Base-by-base conservation (phyloP, 192 early-diverging fungal genomes). In the Mortierella claussenii region DNA sequence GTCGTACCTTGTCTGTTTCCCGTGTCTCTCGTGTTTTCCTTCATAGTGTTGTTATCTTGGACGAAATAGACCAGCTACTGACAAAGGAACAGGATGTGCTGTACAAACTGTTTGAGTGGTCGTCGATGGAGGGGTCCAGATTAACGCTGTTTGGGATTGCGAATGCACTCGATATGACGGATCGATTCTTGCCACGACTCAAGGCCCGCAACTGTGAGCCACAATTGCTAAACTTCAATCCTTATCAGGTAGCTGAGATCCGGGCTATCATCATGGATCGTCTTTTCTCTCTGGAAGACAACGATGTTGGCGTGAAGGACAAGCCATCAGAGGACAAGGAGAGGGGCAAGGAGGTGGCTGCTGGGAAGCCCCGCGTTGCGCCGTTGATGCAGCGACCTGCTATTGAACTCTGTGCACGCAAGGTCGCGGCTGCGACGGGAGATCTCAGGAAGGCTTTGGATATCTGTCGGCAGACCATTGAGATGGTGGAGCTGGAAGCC, bases 51-150 rank as follows among this genome's bases (percentile, higher is more conserved):
- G 85, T 96, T 2, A 82, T 99, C 8, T 82, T 99, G 17, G 97
- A 99, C 78, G 97, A 99, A 78, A 92, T 99, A 50, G 96, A 99
- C 69, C 87, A 90, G 13, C 83, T 99, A 30, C 51, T 95, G 27
- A 92, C 92, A 18, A 86, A 82, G 65, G 87, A 95, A 55, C 90
- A 95, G 79, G 87, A 93, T 8, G 89, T 96, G 0, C 80, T 98
- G 18, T 98, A 98, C 79, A 89, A 91, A 20, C 76, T 98, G 11
- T 98, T 97, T 82, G 90, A 92, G 60, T 90, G 88, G 91, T 76
- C 90, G 2, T 82, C 79, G 8, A 73, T 83, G 23, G 81, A 87
- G 4, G 54, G 74, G 8, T 92, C 94, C 53, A 80, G 83, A 0
- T 65, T 99, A 37, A 87, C 89, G 1, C 71, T 98, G 34, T 87